Conservation (phyloP, 331 rosid species). For the Ulmus americana region DNA sequence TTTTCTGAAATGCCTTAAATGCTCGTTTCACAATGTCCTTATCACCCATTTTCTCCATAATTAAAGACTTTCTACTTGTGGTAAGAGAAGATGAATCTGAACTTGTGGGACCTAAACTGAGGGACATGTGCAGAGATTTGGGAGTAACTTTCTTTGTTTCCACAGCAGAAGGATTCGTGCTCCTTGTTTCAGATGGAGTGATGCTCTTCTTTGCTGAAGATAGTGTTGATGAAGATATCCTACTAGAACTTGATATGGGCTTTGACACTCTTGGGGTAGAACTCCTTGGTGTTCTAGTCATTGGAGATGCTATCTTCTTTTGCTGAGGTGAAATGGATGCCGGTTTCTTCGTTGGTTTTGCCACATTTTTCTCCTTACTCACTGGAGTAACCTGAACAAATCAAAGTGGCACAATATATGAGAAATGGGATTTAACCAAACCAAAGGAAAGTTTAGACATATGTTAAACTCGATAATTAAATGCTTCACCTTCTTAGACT, state of each 20-base stretch:
- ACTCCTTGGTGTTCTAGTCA: conserved; percentile 42
- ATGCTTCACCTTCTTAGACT: conserved; percentile 50
- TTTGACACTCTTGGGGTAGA: conserved; percentile 49
- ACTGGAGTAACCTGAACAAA: conserved; percentile 45
- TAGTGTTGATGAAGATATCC: conserved; percentile 25
- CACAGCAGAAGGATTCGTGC: conserved; percentile 31
- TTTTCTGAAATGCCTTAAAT: conserved; percentile 82
- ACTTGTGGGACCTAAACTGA: conserved; percentile 47
- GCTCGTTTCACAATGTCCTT: conserved; percentile 90
- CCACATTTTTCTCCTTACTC: conserved; percentile 40
- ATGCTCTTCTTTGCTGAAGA: conserved; percentile 47
- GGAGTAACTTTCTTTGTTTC: conserved; percentile 49
- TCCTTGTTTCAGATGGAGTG: conserved; percentile 38
- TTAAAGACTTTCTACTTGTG: conserved; percentile 50
- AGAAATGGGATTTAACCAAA: conserved; percentile 12
- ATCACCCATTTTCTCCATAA: conserved; percentile 94
- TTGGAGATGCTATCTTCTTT: conserved; percentile 12
- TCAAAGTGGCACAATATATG: conserved; percentile 18
- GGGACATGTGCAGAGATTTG: conserved; percentile 60
- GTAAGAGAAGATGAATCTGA: conserved; percentile 39
- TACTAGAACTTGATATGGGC: conserved; percentile 31
- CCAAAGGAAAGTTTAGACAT: conserved; percentile 2
- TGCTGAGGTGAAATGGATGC: too few relatives aligned
- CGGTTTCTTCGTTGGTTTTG: conserved; percentile 54
- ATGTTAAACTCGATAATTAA: conserved; percentile 14